phyloP scores from a whole-genome alignment of 306 rosid genomes.

The Betula pendula region DNA sequence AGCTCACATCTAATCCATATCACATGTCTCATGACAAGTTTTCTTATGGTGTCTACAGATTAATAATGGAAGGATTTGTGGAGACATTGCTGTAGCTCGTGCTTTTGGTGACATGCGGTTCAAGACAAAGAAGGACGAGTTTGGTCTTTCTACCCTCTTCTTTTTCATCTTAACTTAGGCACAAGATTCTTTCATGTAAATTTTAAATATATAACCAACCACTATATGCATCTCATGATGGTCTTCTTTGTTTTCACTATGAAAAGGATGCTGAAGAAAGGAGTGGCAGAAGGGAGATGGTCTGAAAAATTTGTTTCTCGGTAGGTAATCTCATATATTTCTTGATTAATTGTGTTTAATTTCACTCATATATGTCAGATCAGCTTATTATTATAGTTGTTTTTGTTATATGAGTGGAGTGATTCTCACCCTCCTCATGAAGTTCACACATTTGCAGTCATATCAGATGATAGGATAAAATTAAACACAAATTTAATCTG shows the following conservation, averaged over 20 bases:
- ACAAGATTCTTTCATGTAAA: constrained; percentile 12
- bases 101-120: constrained; percentile 93
- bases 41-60: constrained; percentile 52
- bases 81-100: constrained; percentile 96
- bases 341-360: constrained; percentile 15
- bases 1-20: neutral
- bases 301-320: constrained; percentile 89
- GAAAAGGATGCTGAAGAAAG: constrained; percentile 88
- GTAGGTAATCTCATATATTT: constrained; percentile 47
- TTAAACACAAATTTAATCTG: neutral
- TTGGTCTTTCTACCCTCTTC: constrained; percentile 35
- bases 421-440: neutral
- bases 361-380: neutral
- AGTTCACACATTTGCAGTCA: neutral
- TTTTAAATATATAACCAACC: constrained; percentile 18
- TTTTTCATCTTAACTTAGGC: constrained; percentile 21
- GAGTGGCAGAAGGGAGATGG: constrained; percentile 85
- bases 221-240: constrained; percentile 31
- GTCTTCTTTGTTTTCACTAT: constrained; percentile 35
- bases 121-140: constrained; percentile 96
- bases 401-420: neutral
- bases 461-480: neutral
- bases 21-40: constrained; percentile 29
- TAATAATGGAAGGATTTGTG: constrained; percentile 87
- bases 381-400: neutral